These are phyloP conservation scores for Colletotrichum lupini DNA, from an alignment of 2,329 filamentous ascomycete genomes.

Conservation along the genomic window DNA sequence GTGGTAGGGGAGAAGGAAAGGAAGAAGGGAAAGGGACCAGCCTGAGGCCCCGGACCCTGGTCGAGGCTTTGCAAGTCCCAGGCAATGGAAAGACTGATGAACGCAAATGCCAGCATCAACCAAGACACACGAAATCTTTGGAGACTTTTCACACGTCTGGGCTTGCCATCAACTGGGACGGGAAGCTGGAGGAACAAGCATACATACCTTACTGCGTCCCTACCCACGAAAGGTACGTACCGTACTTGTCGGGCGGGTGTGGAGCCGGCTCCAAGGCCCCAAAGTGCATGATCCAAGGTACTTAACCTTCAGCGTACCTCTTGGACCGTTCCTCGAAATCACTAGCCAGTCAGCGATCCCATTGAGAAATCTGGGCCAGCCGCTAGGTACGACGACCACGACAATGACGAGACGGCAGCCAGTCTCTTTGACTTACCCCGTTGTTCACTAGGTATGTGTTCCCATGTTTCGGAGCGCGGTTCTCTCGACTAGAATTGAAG, in stretches of 20 bases:
- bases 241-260: slow-evolving; percentile 25
- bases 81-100: slow-evolving; percentile 18
- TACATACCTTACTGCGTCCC: not conserved
- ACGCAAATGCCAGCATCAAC: slow-evolving; percentile 28
- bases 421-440: not conserved
- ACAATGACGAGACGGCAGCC: not conserved
- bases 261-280: slow-evolving; percentile 16
- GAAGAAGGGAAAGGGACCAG: slow-evolving; percentile 6
- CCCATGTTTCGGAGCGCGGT: not conserved
- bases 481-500: not conserved
- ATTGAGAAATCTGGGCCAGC: not conserved
- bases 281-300: slow-evolving; percentile 34
- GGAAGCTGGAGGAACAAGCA: slow-evolving; percentile 20
- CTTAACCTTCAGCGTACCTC: slow-evolving; percentile 34
- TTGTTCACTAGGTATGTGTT: not conserved
- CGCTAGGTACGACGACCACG: not conserved
- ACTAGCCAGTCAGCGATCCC: slow-evolving; percentile 2
- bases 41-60: slow-evolving; percentile 26
- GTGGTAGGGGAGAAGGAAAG: not conserved
- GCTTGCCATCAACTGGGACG: slow-evolving; percentile 19
- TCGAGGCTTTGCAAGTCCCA: slow-evolving; percentile 13
- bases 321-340: slow-evolving; percentile 27
- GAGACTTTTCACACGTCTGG: not conserved
- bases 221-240: slow-evolving; percentile 18
- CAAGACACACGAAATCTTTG: slow-evolving; percentile 25